phyloP scores from a whole-genome alignment of 805 yeast genomes.

The Saccharomycopsis vini region DNA sequence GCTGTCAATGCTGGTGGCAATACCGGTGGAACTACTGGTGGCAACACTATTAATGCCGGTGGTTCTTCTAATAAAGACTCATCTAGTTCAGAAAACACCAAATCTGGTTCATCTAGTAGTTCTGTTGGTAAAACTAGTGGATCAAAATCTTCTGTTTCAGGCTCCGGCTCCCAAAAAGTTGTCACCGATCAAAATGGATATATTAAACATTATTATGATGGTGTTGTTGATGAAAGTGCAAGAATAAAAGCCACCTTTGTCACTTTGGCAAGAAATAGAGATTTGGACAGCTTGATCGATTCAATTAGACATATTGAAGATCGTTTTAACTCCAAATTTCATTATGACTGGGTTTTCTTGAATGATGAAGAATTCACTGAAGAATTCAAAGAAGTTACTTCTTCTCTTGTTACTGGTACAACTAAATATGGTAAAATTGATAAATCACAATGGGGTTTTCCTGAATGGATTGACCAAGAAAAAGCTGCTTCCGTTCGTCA shows the following conservation, averaged over 20 bases:
- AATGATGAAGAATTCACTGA: conserved; percentile 81
- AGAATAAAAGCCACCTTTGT: conserved; percentile 64
- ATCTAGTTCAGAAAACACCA: background rate
- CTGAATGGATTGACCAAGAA: conserved; percentile 69
- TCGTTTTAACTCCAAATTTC: conserved; percentile 69
- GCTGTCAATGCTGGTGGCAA: background rate
- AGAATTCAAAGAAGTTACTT: conserved; percentile 64
- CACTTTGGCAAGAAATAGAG: conserved; percentile 70
- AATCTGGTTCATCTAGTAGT: background rate
- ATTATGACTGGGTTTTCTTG: conserved; percentile 93
- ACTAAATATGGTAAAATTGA: conserved; percentile 76
- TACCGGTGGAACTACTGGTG: background rate
- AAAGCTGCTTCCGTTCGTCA: conserved; percentile 51
- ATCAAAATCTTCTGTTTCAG: background rate
- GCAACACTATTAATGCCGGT: background rate
- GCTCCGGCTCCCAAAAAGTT: conserved; percentile 1
- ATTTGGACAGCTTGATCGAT: conserved; percentile 48
- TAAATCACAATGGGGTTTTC: conserved; percentile 81
- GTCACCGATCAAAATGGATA: conserved; percentile 12
- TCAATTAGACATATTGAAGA: conserved; percentile 80
- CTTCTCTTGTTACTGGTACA: conserved; percentile 63
- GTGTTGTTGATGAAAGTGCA: conserved; percentile 32
- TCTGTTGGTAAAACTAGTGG: background rate
- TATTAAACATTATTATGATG: conserved; percentile 11
- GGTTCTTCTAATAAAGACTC: background rate